Base-by-base conservation (phyloP, 83 land plant genomes). In the Picea abies region DNA sequence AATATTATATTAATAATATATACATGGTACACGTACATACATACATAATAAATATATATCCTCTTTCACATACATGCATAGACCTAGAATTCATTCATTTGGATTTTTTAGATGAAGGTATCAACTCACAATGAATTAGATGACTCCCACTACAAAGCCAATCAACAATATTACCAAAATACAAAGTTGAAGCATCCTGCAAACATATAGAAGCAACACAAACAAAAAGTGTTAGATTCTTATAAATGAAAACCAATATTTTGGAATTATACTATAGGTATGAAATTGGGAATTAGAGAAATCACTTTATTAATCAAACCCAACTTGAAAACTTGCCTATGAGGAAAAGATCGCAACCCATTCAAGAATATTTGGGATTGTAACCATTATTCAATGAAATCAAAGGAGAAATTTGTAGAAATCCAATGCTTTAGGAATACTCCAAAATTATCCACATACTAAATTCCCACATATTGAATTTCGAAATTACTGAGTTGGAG, bases 141-240 rank as follows among this genome's bases (percentile, higher is more conserved):
- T 91, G 32, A 29, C 32, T 29, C 32, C 32, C 32, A 29, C 32
- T 29, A 0, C 32, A 29, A 29, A 29, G 32, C 32, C 95, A 85
- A 90, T 90, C 67, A 95, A 82, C 68, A 93, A 79, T 63, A 29
- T 95, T 86, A 72, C 93, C 97, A 85, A 93, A 83, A 82, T 89
- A 91, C 29, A 91, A 68, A 76, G 90, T 86, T 4, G 89, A 84
- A 0, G 86, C 58, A 79, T 90, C 87, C 94, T 92, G 32, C 47
- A 83, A 4, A 49, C 70, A 76, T 19, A 58, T 26, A 76, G 83
- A 22, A 47, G 19, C 0, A 71, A 47, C 65, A 80, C 4, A 32
- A 4, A 4, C 6, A 71, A 4, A 19, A 20, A 37, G 7, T 19
- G 2, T 71, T 39, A 47, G 49, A 1, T 39, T 10, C 22, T 39